Evolutionary conservation across 345 rosid species (phyloP), one percentile per base, ranked within the genome.

Genomic region (Raphanus sativus): DNA sequence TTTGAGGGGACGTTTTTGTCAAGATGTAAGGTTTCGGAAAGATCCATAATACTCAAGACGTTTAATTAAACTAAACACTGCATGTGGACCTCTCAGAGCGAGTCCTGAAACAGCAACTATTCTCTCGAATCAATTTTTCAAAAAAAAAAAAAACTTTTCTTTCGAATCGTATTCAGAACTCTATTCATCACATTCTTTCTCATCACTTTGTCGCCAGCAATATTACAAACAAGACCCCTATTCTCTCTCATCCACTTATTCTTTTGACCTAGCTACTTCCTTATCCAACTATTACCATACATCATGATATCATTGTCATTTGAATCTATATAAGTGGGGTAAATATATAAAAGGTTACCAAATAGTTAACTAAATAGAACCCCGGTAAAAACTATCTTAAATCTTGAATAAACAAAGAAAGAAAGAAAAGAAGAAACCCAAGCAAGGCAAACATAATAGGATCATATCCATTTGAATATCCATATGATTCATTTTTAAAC

Each of bases 41-140:
- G 38, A 77, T 70, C 59, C 71, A 70, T 70, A 70, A 62, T 50
- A 69, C 40, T 76, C 21, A 62, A 61, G 52, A 62, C 70, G 54
- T 36, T 77, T 16, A 36, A 69, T 69, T 10, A 5, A 62, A 69
- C 70, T 62, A 62, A 33, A 68, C 32, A 70, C 29, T 70, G 71
- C 66, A 77, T 70, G 75, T 77, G 80, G 80, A 70, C 80, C 75
- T 64, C 61, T 63, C 28, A 55, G 5, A 28, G 21, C 42, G 71
- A 70, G 81, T 70, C 61, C 76, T 77, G 81, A 77, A 38, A 77
- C 76, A 77, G 61, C 71, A 77, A 77, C 67, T 77, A 54, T 70
- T 63, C 75, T 8, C 29, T 77, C 66, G 52, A 70, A n/a, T 5
- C 55, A 48, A 48, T 48, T 48, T 48, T 17, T n/a, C 5, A n/a